Evolutionary conservation across 1,284 basidiomycete species (phyloP).

Genomic region (Moniliophthora roreri): DNA sequence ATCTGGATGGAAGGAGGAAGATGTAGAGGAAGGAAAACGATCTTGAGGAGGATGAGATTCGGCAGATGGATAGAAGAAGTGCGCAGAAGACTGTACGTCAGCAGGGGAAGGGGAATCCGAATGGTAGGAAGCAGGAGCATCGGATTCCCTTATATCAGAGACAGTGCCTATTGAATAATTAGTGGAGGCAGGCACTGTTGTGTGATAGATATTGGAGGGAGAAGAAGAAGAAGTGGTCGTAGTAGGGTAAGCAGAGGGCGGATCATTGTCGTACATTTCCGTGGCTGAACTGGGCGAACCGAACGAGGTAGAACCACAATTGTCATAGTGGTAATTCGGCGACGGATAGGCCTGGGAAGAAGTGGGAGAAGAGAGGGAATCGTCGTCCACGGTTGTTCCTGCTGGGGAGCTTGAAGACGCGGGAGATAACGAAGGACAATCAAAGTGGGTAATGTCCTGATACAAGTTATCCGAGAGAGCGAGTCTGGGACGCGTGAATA

Average conservation of each 20-base stretch:
- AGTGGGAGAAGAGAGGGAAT: slow-evolving; percentile 27
- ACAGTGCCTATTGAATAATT: slow-evolving; percentile 30
- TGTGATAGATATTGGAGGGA: slow-evolving; percentile 16
- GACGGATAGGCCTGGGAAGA: slow-evolving; percentile 23
- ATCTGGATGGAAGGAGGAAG: slow-evolving; percentile 25
- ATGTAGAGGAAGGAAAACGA: slow-evolving; percentile 30
- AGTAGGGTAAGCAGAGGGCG: slow-evolving; percentile 20
- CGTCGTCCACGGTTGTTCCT: slow-evolving; percentile 32
- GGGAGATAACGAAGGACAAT: slow-evolving; percentile 26
- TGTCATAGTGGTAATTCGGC: slow-evolving; percentile 30
- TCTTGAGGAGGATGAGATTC: slow-evolving; percentile 45
- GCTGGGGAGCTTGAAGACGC: slow-evolving; percentile 30
- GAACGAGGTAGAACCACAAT: slow-evolving; percentile 26
- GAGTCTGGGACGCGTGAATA: slow-evolving; percentile 7
- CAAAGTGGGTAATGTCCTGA: slow-evolving; percentile 16
- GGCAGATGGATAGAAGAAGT: slow-evolving; percentile 41
- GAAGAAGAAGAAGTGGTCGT: slow-evolving; percentile 16
- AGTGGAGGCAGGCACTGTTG: slow-evolving; percentile 23
- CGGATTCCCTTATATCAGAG: slow-evolving; percentile 26
- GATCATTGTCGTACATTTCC: slow-evolving; percentile 27
- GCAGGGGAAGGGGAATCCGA: slow-evolving; percentile 44
- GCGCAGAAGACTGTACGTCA: slow-evolving; percentile 34
- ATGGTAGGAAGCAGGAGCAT: slow-evolving; percentile 27
- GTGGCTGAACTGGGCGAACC: slow-evolving; percentile 28
- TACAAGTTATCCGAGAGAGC: slow-evolving; percentile 7